Evolutionary conservation across 2,329 filamentous ascomycete genomes (phyloP).

Genomic region (Penicillium thymicola): DNA sequence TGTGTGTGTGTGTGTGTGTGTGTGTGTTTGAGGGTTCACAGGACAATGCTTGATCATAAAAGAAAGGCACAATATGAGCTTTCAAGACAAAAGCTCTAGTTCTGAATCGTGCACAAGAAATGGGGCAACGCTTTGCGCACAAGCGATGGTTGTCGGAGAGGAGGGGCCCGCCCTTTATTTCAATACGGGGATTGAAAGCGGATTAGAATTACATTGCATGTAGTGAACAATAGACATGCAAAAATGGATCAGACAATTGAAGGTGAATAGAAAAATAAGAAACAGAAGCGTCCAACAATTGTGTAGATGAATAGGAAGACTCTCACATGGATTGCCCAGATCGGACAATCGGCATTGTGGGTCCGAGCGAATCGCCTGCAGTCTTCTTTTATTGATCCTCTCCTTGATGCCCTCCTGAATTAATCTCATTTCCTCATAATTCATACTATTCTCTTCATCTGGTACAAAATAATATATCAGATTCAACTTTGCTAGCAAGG

Average conservation of each 20-base stretch:
- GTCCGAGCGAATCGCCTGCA: slow-evolving; percentile 5
- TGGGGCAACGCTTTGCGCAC: slow-evolving; percentile 1
- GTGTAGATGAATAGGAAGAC: not conserved
- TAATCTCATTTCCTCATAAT: not conserved
- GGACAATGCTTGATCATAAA: not conserved
- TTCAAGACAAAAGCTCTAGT: not conserved
- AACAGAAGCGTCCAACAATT: not conserved
- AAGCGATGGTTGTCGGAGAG: slow-evolving; percentile 1
- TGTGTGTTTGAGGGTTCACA: not conserved
- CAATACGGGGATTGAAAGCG: slow-evolving; percentile 5
- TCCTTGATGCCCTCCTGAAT: too few species aligned
- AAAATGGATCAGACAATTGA: slow-evolving; percentile 2
- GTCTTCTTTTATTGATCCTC: not conserved
- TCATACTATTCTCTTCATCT: not conserved
- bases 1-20: not conserved
- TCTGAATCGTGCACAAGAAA: not conserved
- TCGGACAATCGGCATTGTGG: slow-evolving; percentile 10
- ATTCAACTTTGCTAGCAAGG: not conserved
- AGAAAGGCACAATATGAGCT: not conserved
- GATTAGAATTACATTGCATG: slow-evolving; percentile 13
- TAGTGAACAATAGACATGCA: not conserved
- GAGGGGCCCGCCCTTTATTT: slow-evolving; percentile 10
- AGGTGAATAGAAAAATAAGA: not conserved
- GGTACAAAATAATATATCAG: too few species aligned
- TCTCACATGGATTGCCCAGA: slow-evolving; percentile 1